Percentiles rank a stretch among this genome's conserved stretches.
These are phyloP conservation scores for Fraxinus angustifolia DNA, from an alignment of 305 asterid species.

Conservation along the genomic window DNA sequence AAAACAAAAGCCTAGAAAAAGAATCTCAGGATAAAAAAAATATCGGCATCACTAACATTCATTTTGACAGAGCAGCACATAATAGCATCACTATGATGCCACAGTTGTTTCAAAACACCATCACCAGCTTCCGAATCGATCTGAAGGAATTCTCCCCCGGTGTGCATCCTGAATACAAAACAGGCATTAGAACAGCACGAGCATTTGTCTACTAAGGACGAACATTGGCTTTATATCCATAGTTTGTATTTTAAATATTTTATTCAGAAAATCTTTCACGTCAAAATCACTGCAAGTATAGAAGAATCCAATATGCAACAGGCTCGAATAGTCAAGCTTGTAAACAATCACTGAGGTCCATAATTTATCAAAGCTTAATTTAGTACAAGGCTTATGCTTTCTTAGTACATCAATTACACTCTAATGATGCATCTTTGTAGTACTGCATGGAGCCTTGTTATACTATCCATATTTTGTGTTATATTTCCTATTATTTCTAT, in stretches of 20 bases:
- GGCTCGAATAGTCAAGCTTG: not conserved
- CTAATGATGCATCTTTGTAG: not conserved
- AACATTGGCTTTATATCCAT: not conserved
- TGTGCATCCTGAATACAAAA: constrained; percentile 49
- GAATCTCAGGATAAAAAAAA: not conserved
- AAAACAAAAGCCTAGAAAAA: not conserved
- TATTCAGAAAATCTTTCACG: not conserved
- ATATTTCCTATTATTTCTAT: not conserved
- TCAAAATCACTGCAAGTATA: not conserved
- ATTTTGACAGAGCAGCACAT: constrained; percentile 91
- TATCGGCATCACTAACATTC: constrained; percentile 47
- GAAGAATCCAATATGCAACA: not conserved
- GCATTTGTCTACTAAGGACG: not conserved
- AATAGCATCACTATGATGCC: constrained; percentile 85
- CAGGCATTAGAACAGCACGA: not conserved
- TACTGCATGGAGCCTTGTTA: not conserved
- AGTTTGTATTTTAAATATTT: not conserved
- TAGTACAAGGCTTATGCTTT: not conserved
- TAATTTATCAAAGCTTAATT: not conserved
- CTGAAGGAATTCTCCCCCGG: constrained; percentile 69
- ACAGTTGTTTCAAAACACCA: constrained; percentile 69
- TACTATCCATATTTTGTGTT: not conserved
- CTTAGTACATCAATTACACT: not conserved
- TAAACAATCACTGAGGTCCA: not conserved
- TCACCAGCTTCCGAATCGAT: constrained; percentile 54